A percentile compares a stretch with the other conserved stretches of the same genome.
Evolutionary conservation across 257 asterid genomes (phyloP).

Genomic region (Paraleonurus japonicus): DNA sequence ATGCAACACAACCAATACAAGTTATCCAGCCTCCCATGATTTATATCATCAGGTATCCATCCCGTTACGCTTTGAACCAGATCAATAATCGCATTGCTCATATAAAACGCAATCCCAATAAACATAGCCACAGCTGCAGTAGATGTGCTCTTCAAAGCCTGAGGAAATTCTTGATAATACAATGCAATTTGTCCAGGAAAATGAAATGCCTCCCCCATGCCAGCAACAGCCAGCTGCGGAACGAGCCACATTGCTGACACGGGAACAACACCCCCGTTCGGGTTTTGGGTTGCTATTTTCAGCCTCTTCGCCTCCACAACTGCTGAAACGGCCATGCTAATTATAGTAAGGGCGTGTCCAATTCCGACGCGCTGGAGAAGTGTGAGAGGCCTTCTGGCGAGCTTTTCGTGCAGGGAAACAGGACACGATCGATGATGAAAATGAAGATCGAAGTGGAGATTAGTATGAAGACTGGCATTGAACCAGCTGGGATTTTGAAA

Average conservation of each 20-base stretch:
- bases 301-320: slow-evolving; percentile 55
- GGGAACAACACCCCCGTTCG: slow-evolving; percentile 14
- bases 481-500: slow-evolving; percentile 64
- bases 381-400: slow-evolving; percentile 38
- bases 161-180: slow-evolving; percentile 66
- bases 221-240: slow-evolving; percentile 51
- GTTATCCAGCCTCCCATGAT: slow-evolving; percentile 63
- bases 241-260: slow-evolving; percentile 64
- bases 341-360: slow-evolving; percentile 43
- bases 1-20: slow-evolving; percentile 64
- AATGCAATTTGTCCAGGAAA: slow-evolving; percentile 55
- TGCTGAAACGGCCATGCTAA: slow-evolving; percentile 57
- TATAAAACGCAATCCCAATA: slow-evolving; percentile 45
- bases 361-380: slow-evolving; percentile 63
- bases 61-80: slow-evolving; percentile 36
- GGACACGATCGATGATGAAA: slow-evolving; percentile 44
- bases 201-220: slow-evolving; percentile 61
- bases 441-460: slow-evolving; percentile 49
- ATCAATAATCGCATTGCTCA: slow-evolving; percentile 43
- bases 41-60: slow-evolving; percentile 70
- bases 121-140: slow-evolving; percentile 55
- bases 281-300: slow-evolving; percentile 16
- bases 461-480: slow-evolving; percentile 54
- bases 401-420: slow-evolving; percentile 49
- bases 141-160: slow-evolving; percentile 44